Evolutionary conservation across 257 asterid species (phyloP).

Genomic region (Buddleja alternifolia): DNA sequence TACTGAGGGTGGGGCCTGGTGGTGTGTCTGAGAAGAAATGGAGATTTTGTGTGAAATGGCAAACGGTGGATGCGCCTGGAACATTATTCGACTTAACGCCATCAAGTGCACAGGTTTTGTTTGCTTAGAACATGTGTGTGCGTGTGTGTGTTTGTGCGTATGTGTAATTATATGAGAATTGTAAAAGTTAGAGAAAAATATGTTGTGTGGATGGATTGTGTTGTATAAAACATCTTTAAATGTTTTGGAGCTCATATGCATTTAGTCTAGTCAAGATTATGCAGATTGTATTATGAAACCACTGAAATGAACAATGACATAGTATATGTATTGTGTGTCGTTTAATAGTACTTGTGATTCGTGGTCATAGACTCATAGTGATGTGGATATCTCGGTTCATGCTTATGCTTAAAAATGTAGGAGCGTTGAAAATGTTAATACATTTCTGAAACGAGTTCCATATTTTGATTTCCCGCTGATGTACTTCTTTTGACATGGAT

Average conservation of each 20-base stretch:
- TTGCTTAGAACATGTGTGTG: conserved; percentile 56
- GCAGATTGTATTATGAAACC: not conserved
- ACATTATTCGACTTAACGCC: conserved; percentile 68
- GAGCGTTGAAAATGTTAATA: no score
- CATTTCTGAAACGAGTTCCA: no score
- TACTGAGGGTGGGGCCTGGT: conserved; percentile 28
- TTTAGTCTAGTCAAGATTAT: not conserved
- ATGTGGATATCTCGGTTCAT: no score
- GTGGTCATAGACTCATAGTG: no score
- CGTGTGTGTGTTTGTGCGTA: conserved; percentile 20
- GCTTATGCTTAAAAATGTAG: no score
- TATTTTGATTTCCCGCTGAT: no score
- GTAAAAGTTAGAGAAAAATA: conserved; percentile 26
- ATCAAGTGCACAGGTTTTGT: conserved; percentile 84
- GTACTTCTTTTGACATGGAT: no score
- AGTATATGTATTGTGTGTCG: no score
- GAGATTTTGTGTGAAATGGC: conserved; percentile 68
- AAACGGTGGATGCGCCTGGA: conserved; percentile 78
- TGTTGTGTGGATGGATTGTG: conserved; percentile 34
- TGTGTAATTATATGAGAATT: conserved; percentile 23
- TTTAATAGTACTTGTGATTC: no score
- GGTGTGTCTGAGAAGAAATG: conserved; percentile 34
- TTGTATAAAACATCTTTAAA: conserved; percentile 25
- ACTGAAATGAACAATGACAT: not conserved
- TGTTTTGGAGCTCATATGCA: conserved; percentile 1